Percentiles rank a stretch among this genome's conserved stretches.
Conservation (phyloP, 495 filamentous ascomycete genomes). For the Podospora didyma region DNA sequence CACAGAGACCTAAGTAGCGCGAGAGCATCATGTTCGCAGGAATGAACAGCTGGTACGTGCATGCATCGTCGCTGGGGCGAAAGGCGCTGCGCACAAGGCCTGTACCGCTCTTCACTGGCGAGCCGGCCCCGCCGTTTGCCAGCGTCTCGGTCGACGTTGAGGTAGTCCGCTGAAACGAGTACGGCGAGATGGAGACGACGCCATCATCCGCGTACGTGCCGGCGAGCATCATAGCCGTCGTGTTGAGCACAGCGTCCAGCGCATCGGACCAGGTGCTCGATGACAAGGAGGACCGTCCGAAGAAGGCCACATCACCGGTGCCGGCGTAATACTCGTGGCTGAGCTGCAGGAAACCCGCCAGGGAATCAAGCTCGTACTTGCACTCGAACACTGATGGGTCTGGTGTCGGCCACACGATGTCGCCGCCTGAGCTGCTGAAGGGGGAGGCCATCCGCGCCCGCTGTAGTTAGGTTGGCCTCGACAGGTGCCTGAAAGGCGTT, state of each 20-base stretch:
- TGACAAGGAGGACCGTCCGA: conserved; percentile 40
- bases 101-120: conserved; percentile 53
- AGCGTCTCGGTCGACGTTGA: conserved; percentile 56
- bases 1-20: conserved; percentile 43
- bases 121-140: conserved; percentile 53
- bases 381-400: conserved; percentile 39
- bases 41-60: conserved; percentile 55
- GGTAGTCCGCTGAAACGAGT: conserved; percentile 54
- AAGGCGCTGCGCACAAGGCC: conserved; percentile 61
- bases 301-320: conserved; percentile 56
- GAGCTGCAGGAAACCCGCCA: conserved; percentile 62
- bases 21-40: conserved; percentile 71
- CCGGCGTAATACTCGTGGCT: conserved; percentile 54
- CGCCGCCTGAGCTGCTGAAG: conserved; percentile 17
- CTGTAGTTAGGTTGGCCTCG: conserved; percentile 43
- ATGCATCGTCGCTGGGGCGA: conserved; percentile 59
- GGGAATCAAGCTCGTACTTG: conserved; percentile 66
- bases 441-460: conserved; percentile 21
- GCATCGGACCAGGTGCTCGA: conserved; percentile 11
- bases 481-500: conserved; percentile 61
- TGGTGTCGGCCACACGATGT: conserved; percentile 20
- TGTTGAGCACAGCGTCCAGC: conserved; percentile 45
- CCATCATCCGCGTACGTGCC: conserved; percentile 56
- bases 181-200: conserved; percentile 46
- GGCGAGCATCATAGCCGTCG: conserved; percentile 46